These are phyloP conservation scores for Chlorella sp. DNA, from an alignment of 139 green algal species.

Conservation along the genomic window DNA sequence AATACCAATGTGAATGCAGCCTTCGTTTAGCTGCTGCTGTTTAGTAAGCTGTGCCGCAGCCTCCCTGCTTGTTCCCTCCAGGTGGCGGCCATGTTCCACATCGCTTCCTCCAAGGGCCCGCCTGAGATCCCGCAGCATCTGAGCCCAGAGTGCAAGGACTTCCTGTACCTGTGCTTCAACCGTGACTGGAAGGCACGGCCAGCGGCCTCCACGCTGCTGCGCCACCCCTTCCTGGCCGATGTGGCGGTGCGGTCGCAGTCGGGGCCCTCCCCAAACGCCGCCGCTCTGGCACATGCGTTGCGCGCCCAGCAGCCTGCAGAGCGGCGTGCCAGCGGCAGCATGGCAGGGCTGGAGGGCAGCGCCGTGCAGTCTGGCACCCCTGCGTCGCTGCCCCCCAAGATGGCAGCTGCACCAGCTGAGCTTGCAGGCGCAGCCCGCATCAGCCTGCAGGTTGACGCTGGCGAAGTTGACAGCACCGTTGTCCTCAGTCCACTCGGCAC, in stretches of 20 bases:
- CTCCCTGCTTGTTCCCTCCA: constrained; percentile 17
- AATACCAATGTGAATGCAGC: too few relatives aligned
- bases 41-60: neutral
- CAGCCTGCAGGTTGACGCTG: neutral
- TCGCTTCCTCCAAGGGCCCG: constrained; percentile 82
- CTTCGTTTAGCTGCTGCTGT: neutral
- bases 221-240: constrained; percentile 79
- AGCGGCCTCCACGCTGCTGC: constrained; percentile 75
- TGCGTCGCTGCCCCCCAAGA: constrained; percentile 46
- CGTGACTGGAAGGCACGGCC: constrained; percentile 72
- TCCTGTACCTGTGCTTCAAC: constrained; percentile 96
- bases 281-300: neutral
- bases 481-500: constrained; percentile 21
- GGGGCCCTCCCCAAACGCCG: constrained; percentile 6
- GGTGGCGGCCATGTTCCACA: constrained; percentile 92
- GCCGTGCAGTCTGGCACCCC: constrained; percentile 34
- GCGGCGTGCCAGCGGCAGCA: neutral
- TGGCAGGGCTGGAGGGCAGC: constrained; percentile 14
- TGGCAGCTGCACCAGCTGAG: neutral
- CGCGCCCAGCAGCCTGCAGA: neutral
- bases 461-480: neutral
- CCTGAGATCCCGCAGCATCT: constrained; percentile 86
- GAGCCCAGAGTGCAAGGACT: constrained; percentile 85
- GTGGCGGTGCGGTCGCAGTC: constrained; percentile 1
- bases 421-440: constrained; percentile 29